These are phyloP conservation scores for Ganoderma multipileum DNA, from an alignment of 1,284 basidiomycete genomes.

Conservation along the genomic window DNA sequence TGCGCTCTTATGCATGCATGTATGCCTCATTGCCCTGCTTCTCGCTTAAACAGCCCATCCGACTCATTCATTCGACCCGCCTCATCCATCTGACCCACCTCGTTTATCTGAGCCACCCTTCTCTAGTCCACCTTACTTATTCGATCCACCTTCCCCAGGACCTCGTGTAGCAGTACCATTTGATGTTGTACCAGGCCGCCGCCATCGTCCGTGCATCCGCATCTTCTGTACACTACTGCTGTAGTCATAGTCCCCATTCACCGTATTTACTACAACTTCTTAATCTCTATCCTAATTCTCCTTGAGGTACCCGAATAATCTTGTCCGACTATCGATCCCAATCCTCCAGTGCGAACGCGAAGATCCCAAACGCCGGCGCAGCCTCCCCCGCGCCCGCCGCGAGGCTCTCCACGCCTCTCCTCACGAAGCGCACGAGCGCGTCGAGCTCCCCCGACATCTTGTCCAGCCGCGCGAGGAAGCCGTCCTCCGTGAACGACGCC, in stretches of 20 bases:
- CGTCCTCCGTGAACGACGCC: slow-evolving; percentile 49
- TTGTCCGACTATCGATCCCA: slow-evolving; percentile 60
- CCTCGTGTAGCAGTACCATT: background rate
- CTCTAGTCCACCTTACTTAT: background rate
- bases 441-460: slow-evolving; percentile 74
- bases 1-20: background rate
- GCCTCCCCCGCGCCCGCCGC: slow-evolving; percentile 60
- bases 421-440: slow-evolving; percentile 70
- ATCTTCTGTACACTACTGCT: slow-evolving; percentile 2
- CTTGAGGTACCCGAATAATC: background rate
- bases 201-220: background rate
- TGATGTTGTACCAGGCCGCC: background rate
- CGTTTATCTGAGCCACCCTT: background rate
- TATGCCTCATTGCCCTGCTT: background rate
- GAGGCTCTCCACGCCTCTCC: slow-evolving; percentile 69
- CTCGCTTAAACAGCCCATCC: background rate
- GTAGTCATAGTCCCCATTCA: background rate
- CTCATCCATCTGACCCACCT: background rate
- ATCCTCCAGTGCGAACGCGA: slow-evolving; percentile 82
- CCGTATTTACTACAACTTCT: background rate
- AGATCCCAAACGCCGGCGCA: slow-evolving; percentile 69
- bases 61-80: background rate
- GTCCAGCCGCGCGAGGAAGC: slow-evolving; percentile 57
- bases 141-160: background rate
- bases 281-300: background rate